Evolutionary conservation across 345 rosid species (phyloP).

Genomic region (Anacardium occidentale): DNA sequence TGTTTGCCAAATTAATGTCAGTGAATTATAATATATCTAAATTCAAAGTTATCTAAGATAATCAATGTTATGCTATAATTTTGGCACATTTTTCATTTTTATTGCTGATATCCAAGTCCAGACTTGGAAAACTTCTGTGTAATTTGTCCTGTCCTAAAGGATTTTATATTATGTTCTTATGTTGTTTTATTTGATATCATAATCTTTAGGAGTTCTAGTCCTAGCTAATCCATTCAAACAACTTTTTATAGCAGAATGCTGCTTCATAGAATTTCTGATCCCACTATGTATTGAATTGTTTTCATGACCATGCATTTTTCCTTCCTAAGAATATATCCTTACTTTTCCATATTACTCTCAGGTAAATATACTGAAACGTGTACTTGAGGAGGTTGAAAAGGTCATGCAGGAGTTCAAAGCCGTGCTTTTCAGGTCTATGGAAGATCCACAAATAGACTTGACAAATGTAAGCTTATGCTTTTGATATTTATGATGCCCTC

Average conservation of each 20-base stretch:
- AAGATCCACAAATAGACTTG: constrained; percentile 91
- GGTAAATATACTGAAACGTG: constrained; percentile 94
- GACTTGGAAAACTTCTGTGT: not conserved
- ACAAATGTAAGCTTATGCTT: constrained; percentile 57
- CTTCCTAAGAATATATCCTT: not conserved
- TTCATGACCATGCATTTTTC: constrained; percentile 3
- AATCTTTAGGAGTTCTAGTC: not conserved
- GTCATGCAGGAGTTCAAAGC: constrained; percentile 97
- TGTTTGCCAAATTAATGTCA: not conserved
- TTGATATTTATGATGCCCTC: constrained; percentile 9
- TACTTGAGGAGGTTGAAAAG: constrained; percentile 97
- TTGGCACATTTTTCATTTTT: not conserved
- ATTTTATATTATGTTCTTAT: not conserved
- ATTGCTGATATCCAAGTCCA: not conserved
- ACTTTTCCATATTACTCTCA: constrained; percentile 38
- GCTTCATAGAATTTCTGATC: not conserved
- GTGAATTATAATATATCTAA: not conserved
- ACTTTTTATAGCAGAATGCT: not conserved
- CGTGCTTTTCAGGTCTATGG: constrained; percentile 89
- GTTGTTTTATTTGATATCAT: not conserved
- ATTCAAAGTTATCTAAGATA: not conserved
- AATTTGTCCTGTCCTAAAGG: not conserved
- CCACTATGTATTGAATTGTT: not conserved
- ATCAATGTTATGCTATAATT: not conserved
- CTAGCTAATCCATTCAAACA: not conserved